These are phyloP conservation scores for Alloteropsis semialata DNA, from an alignment of 176 grass and related monocot species.

Conservation along the genomic window DNA sequence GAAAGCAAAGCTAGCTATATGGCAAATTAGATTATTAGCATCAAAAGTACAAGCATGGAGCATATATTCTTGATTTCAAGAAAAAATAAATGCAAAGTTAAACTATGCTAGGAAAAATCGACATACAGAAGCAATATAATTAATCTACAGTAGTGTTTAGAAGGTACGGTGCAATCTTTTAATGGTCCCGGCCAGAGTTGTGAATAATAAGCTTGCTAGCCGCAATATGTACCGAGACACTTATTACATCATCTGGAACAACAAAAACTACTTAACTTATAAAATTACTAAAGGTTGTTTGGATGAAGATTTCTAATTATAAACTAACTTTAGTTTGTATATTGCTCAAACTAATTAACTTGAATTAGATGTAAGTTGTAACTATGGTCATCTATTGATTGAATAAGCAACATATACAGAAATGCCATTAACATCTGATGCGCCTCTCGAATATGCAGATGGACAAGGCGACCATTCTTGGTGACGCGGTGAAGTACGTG, in stretches of 20 bases:
- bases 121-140: not conserved
- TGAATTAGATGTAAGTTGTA: not conserved
- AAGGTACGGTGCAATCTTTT: not conserved
- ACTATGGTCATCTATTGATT: too few relatives aligned
- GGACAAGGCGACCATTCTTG: slow-evolving; percentile 86
- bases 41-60: not conserved
- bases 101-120: not conserved
- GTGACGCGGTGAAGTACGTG: slow-evolving; percentile 70
- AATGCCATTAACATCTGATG: not conserved
- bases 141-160: not conserved
- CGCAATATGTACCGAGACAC: not conserved
- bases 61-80: slow-evolving; percentile 14
- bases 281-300: not conserved
- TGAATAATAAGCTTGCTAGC: not conserved
- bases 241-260: not conserved
- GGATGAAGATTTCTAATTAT: not conserved
- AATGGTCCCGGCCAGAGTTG: not conserved
- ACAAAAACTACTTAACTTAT: not conserved
- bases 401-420: not conserved
- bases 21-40: not conserved
- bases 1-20: not conserved
- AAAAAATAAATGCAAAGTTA: not conserved
- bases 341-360: not conserved
- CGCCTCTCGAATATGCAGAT: slow-evolving; percentile 24
- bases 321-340: not conserved